phyloP scores from a whole-genome alignment of 495 filamentous ascomycete genomes.

The Acidomyces sp. region DNA sequence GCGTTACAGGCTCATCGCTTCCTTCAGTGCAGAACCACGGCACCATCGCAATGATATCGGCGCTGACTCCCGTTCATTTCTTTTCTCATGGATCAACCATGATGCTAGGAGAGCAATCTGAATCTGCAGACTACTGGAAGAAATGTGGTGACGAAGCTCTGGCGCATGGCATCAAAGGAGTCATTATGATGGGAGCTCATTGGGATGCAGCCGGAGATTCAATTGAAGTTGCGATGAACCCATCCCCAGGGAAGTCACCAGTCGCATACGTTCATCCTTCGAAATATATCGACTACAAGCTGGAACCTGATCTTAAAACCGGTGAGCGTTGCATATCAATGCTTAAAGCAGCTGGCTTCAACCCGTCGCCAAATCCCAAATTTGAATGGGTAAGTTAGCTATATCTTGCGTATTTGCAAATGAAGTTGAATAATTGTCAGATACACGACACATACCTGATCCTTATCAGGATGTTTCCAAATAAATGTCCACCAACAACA shows the following conservation, averaged over 20 bases:
- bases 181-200: constrained; percentile 54
- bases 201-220: constrained; percentile 38
- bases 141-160: constrained; percentile 47
- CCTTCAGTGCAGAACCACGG: too few relatives aligned
- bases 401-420: too few relatives aligned
- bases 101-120: constrained; percentile 50
- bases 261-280: constrained; percentile 46
- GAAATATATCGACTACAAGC: constrained; percentile 44
- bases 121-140: constrained; percentile 48
- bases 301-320: constrained; percentile 40
- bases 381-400: constrained; percentile 61
- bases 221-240: constrained; percentile 45
- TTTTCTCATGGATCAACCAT: constrained; percentile 57
- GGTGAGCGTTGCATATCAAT: constrained; percentile 34
- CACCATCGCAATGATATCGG: constrained; percentile 4
- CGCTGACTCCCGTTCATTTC: constrained; percentile 45
- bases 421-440: too few relatives aligned
- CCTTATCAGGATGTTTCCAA: constrained; percentile 52
- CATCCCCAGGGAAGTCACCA: constrained; percentile 40
- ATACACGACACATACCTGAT: constrained; percentile 53
- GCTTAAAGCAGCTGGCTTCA: constrained; percentile 37
- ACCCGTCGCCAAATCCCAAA: constrained; percentile 32
- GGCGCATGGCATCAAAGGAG: constrained; percentile 40
- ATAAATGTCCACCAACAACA: constrained; percentile 43
- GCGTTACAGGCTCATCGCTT: too few relatives aligned